phyloP scores from a whole-genome alignment of 2,329 filamentous ascomycete genomes.

The Colletotrichum kahawae region DNA sequence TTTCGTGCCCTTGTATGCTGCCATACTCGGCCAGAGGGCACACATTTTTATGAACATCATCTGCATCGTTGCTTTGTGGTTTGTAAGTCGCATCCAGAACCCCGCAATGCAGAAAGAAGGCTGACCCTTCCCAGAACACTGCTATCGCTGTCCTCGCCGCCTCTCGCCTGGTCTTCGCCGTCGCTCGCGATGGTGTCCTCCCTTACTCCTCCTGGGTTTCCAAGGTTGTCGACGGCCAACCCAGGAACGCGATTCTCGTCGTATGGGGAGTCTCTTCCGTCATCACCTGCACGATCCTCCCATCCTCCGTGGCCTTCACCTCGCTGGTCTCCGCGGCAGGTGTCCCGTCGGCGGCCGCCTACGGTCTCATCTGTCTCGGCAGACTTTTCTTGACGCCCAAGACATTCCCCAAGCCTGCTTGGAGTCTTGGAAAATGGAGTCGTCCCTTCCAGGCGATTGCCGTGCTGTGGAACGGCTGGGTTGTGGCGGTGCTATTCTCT shows the following conservation, averaged over 20 bases:
- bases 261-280: conserved; percentile 59
- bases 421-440: conserved; percentile 49
- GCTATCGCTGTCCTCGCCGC: conserved; percentile 64
- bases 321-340: conserved; percentile 58
- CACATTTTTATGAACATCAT: conserved; percentile 68
- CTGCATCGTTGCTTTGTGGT: conserved; percentile 54
- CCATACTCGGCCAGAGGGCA: conserved; percentile 58
- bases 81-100: conserved; percentile 40
- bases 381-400: conserved; percentile 52
- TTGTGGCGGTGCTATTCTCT: conserved; percentile 51
- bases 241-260: conserved; percentile 63
- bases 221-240: conserved; percentile 58
- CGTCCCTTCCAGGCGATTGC: conserved; percentile 52
- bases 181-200: conserved; percentile 65
- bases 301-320: conserved; percentile 58
- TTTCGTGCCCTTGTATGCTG: conserved; percentile 63
- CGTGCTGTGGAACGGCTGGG: conserved; percentile 55
- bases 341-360: conserved; percentile 56
- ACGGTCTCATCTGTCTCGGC: conserved; percentile 54
- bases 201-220: conserved; percentile 65
- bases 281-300: conserved; percentile 63
- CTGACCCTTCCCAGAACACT: conserved; percentile 48
- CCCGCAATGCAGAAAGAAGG: background rate
- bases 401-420: conserved; percentile 49
- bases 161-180: conserved; percentile 66